phyloP scores from a whole-genome alignment of 2,329 filamentous ascomycete genomes.

The Ophiostoma sp. region DNA sequence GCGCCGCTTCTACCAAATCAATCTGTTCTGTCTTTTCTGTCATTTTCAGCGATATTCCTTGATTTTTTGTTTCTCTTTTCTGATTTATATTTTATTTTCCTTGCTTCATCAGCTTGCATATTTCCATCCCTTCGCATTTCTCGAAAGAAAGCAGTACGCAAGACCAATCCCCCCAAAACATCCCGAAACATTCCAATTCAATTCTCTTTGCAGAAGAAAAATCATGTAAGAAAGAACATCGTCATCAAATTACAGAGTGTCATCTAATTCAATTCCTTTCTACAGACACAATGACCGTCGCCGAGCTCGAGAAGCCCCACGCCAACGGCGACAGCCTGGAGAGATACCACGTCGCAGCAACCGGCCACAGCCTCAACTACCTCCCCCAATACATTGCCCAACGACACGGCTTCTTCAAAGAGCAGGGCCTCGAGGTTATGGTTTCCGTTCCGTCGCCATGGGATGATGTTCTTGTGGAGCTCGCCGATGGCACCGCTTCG shows the following conservation, averaged over 20 bases:
- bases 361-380: conserved; percentile 37
- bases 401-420: conserved; percentile 36
- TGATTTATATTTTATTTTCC: not conserved
- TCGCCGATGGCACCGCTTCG: conserved; percentile 32
- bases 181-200: too few relatives aligned
- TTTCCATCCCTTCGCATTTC: too few relatives aligned
- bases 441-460: conserved; percentile 35
- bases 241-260: not conserved
- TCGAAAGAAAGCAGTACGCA: too few relatives aligned
- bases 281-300: not conserved
- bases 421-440: conserved; percentile 36
- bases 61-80: not conserved
- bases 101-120: too few relatives aligned
- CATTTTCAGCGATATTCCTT: not conserved
- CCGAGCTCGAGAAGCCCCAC: not conserved
- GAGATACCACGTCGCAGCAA: conserved; percentile 33
- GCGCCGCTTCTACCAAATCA: too few relatives aligned
- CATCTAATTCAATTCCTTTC: not conserved
- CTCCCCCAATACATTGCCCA: conserved; percentile 38
- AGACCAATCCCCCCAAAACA: too few relatives aligned
- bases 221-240: too few relatives aligned
- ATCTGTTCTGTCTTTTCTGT: not conserved
- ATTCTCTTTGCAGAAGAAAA: too few relatives aligned
- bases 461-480: conserved; percentile 33
- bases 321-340: not conserved